Base-by-base conservation (phyloP, 2,329 filamentous ascomycete species). In the Talaromyces albobiverticillius region DNA sequence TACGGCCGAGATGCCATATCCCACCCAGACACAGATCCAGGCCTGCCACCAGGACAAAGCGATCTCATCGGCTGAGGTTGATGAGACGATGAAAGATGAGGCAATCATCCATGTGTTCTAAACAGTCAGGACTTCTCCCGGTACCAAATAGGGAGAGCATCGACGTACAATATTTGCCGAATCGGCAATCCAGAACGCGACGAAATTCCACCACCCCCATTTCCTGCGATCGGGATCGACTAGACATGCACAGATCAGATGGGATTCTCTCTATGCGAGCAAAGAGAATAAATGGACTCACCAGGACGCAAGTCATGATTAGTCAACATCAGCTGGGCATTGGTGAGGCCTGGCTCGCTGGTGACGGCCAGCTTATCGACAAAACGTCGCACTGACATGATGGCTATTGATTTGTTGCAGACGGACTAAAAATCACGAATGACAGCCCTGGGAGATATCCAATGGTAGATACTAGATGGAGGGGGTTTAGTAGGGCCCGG, bases 31-130 rank as follows among this genome's bases (percentile, higher is more conserved):
- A 65, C 88, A 91, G n/a, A 90, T 74, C 86, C 88, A 90, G 2
- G 89, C 87, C 73, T 95, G 90, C 90, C 90, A 95, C 90, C 90
- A 95, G 7, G 89, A 89, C 20, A 95, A 78, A 13, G 43, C 42
- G 18, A 55, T 32, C 16, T 25, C 20, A 25, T 38, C 38, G 20
- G 26, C 16, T n/a, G 34, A 31, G 14, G 31, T 29, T 11, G 90
- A 89, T 46, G 75, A 78, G 1, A 87, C 82, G 31, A 95, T 89
- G 82, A 90, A 91, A 34, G 88, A 85, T 1, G 88, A 90, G 0
- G 89, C 88, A 59, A 95, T 94, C 89, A 95, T 95, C 91, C 90
- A 95, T 1, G 90, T 94, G 71, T 93, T 94, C 73, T 84, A 53
- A 60, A 45, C 65, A 36, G 36, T 51, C 42, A 29, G 48, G 38